A percentile compares a stretch with the other conserved stretches of the same genome.
phyloP scores from a whole-genome alignment of 1,284 basidiomycete genomes.

The Ustilago vetiveriae region DNA sequence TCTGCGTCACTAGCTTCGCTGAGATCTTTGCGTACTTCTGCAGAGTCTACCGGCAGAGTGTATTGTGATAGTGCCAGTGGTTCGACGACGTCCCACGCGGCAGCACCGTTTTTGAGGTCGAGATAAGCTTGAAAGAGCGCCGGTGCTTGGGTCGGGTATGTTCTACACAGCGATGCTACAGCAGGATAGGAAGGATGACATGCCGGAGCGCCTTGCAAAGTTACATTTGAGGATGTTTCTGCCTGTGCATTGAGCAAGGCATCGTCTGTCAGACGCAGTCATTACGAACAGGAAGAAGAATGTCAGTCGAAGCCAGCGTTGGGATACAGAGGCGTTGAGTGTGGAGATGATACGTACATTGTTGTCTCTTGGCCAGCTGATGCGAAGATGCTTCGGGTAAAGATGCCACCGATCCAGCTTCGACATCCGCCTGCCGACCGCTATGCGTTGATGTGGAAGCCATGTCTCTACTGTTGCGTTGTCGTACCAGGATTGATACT shows the following conservation, averaged over 20 bases:
- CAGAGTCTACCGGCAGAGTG: no score
- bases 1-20: conserved; percentile 14
- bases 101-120: conserved; percentile 62
- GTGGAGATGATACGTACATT: conserved; percentile 31
- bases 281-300: background rate
- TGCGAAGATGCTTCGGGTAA: conserved; percentile 18
- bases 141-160: conserved; percentile 60
- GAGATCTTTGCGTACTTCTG: no score
- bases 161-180: conserved; percentile 33
- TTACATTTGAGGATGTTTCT: background rate
- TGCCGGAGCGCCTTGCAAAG: conserved; percentile 10
- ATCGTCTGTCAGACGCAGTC: conserved; percentile 19
- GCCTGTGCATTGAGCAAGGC: conserved; percentile 24
- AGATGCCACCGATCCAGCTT: background rate
- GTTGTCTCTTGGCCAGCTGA: conserved; percentile 36
- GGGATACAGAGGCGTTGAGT: no score
- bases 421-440: background rate
- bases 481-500: background rate
- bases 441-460: conserved; percentile 7
- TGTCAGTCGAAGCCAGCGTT: background rate
- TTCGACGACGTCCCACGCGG: conserved; percentile 54
- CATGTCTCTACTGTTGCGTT: background rate
- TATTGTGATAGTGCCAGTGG: conserved; percentile 21
- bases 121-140: conserved; percentile 64
- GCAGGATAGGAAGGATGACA: conserved; percentile 38